Conservation (phyloP, 495 filamentous ascomycete genomes). For the Staphylotrichum tortipilum region DNA sequence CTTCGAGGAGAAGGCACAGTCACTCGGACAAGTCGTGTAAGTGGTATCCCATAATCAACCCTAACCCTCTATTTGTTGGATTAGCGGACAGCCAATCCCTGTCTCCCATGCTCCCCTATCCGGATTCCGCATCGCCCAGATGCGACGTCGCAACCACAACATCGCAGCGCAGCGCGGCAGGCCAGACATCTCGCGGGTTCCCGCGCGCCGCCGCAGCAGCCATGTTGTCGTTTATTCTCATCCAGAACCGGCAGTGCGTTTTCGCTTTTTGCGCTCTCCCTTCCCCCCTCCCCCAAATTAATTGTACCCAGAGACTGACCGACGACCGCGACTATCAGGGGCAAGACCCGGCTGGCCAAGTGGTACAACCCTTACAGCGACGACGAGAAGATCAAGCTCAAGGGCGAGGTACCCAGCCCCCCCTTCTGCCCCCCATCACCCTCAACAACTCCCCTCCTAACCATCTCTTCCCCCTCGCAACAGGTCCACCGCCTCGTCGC, state of each 20-base stretch:
- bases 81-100: neutral
- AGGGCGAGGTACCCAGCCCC: slow-evolving; percentile 58
- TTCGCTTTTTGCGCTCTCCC: too few species aligned
- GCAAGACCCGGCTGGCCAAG: slow-evolving; percentile 96
- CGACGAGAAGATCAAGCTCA: slow-evolving; percentile 93
- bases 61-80: slow-evolving; percentile 1
- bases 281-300: neutral
- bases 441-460: neutral
- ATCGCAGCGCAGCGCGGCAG: slow-evolving; percentile 1
- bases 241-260: slow-evolving; percentile 87
- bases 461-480: too few species aligned
- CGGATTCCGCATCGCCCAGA: neutral
- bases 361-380: slow-evolving; percentile 98
- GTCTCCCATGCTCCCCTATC: neutral
- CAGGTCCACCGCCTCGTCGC: slow-evolving; percentile 95
- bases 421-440: slow-evolving; percentile 4
- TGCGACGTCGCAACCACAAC: neutral
- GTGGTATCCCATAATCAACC: too few species aligned
- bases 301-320: neutral
- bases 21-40: too few species aligned
- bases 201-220: slow-evolving; percentile 9
- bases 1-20: too few species aligned
- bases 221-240: slow-evolving; percentile 87
- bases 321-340: slow-evolving; percentile 54
- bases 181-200: slow-evolving; percentile 4